Evolutionary conservation across 208 protist genomes (phyloP), one percentile per base, ranked within the genome.

Genomic region (Blechomonas ayalai): DNA sequence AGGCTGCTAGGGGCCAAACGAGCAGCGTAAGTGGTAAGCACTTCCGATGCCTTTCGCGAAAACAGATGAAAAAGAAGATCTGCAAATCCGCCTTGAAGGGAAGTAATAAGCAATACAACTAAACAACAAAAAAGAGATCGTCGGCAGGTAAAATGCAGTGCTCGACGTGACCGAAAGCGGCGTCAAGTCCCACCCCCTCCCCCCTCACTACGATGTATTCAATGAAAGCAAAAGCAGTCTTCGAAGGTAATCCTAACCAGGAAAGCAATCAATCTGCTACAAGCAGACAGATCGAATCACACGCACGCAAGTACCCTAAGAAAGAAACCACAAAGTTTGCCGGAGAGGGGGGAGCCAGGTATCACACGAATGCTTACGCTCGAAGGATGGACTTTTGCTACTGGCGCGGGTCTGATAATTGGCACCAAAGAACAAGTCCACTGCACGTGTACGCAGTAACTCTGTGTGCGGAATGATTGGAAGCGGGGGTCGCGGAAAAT

Each of bases 61-160:
- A 41, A 55, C 43, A 45, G 32, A 55, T 47, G 15, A 49, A 26
- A 45, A 41, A 10, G 25, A 26, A 33, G 27, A 25, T 26, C 19
- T 33, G 13, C 22, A 45, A 28, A 25, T 33, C n/a, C 32, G 22
- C n/a, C 19, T 33, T 25, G 32, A 29, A 43, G 41, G 46, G 36
- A 42, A 23, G 37, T 47, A 26, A 56, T n/a, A 46, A 12, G 34
- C 31, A 4, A 32, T n/a, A 42, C 23, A 49, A 19, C 12, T 26
- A 32, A 42, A 36, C 31, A 56, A 46, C 22, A 26, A 24, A 34
- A 46, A 24, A 43, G 10, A 48, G 8, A 36, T n/a, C n/a, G n/a
- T n/a, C n/a, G n/a, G n/a, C 12, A 35, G n/a, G n/a, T 35, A 35
- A 35, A 35, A 35, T 12, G n/a, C n/a, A n/a, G n/a, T n/a, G n/a